Conservation (phyloP, 1,284 basidiomycete species). For the Xerocomus minutiporus region DNA sequence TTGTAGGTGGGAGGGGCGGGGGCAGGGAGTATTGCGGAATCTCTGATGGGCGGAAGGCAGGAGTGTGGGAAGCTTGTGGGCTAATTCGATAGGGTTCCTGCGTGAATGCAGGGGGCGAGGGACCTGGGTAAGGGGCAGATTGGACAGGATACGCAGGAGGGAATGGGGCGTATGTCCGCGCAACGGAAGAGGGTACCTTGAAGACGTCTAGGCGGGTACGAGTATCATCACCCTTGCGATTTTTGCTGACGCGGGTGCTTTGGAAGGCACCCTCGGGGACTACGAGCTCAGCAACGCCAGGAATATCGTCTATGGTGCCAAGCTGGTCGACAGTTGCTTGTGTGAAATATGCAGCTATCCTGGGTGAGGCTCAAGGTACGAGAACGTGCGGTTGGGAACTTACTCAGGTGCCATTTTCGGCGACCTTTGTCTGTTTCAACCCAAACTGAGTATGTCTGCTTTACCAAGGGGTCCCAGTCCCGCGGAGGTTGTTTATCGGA, state of each 20-base stretch:
- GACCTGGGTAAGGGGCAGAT: conserved; percentile 28
- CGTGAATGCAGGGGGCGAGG: conserved; percentile 19
- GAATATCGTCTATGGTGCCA: conserved; percentile 59
- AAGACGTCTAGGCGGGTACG: conserved; percentile 29
- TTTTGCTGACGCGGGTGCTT: conserved; percentile 55
- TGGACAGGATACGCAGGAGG: conserved; percentile 39
- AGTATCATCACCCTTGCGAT: conserved; percentile 33
- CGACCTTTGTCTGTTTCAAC: conserved; percentile 57
- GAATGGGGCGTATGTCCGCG: conserved; percentile 56
- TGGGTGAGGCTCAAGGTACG: conserved; percentile 11
- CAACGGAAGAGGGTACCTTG: conserved; percentile 27
- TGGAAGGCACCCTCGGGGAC: conserved; percentile 61
- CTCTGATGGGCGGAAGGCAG: conserved; percentile 23
- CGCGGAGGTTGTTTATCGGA: conserved; percentile 47
- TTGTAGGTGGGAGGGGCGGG: conserved; percentile 22
- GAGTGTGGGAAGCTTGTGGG: conserved; percentile 22
- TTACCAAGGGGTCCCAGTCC: conserved; percentile 69
- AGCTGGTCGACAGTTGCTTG: conserved; percentile 63
- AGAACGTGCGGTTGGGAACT: conserved; percentile 22
- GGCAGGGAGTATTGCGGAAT: conserved; percentile 28
- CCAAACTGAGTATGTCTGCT: conserved; percentile 76
- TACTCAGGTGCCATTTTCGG: conserved; percentile 77
- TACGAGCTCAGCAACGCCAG: conserved; percentile 46
- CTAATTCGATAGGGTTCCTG: conserved; percentile 25
- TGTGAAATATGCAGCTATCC: conserved; percentile 71